phyloP scores from a whole-genome alignment of 306 rosid species.

The Delonix regia region DNA sequence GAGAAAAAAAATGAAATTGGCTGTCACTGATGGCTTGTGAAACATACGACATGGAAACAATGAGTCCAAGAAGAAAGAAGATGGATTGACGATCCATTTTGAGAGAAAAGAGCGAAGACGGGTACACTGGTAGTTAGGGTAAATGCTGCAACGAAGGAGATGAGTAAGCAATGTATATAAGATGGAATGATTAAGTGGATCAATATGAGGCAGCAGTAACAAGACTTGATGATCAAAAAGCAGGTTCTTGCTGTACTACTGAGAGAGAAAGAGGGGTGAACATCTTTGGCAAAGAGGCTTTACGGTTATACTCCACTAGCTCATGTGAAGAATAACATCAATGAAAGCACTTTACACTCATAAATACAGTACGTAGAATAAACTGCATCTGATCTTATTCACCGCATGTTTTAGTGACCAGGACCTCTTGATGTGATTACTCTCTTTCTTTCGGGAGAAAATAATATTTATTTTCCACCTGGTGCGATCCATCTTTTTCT shows the following conservation, averaged over 20 bases:
- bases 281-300: constrained; percentile 79
- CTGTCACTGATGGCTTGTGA: constrained; percentile 35
- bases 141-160: constrained; percentile 43
- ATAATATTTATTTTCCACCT: constrained; percentile 21
- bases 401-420: constrained; percentile 33
- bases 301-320: constrained; percentile 72
- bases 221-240: constrained; percentile 51
- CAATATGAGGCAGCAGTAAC: constrained; percentile 44
- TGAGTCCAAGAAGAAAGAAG: constrained; percentile 43
- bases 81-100: constrained; percentile 47
- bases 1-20: constrained; percentile 56
- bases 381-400: constrained; percentile 41
- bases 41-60: constrained; percentile 27
- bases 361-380: constrained; percentile 34
- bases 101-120: constrained; percentile 14
- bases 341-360: constrained; percentile 45
- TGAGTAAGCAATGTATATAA: constrained; percentile 62
- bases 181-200: constrained; percentile 57
- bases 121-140: constrained; percentile 31
- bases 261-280: constrained; percentile 31
- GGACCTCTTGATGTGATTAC: constrained; percentile 35
- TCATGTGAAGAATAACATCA: constrained; percentile 47
- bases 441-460: constrained; percentile 34
- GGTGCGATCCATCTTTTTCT: constrained; percentile 36
- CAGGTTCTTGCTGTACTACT: constrained; percentile 54